Base-by-base conservation (phyloP, 768 basidiomycete genomes). In the Floccularia luteovirens region DNA sequence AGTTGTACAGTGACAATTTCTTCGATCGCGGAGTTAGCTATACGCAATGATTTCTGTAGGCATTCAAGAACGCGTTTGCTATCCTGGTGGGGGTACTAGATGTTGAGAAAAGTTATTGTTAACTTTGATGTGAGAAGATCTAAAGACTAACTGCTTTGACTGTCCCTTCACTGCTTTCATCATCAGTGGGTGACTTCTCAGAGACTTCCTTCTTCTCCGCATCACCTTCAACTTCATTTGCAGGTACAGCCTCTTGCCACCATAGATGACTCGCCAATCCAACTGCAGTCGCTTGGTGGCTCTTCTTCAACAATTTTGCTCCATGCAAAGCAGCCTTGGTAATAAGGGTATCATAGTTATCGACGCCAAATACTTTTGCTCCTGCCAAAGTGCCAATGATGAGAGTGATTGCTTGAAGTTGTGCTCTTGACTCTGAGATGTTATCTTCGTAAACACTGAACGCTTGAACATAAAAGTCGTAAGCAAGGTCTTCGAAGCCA, bases 261-360 rank as follows among this genome's bases (percentile, higher is more conserved):
- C 94, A 99, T 49, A 99, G 64, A 63, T 99, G 96, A 57, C 92
- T 96, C 5, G 96, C 96, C 22, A 91, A 70, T 36, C 87, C 81
- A 16, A 98, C 96, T 3, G 94, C 96, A 6, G 82, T 89, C 10
- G 93, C 86, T 61, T 98, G 96, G 59, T 97, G 94, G 10, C 90
- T 90, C 73, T 99, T 98, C 75, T 99, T 99, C 60, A 99, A 60
- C 47, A 98, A 62, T 63, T 94, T 94, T 22, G 92, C 88, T 3
- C 90, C 92, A 58, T 99, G 96, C 48, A 98, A 64, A 4, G 94
- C 94, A n/a, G 94, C 96, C 63, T 99, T 98, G 20, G 96, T 98
- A 53, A 97, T 91, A 46, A 99, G 64, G 2, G 94, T 98, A 54
- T 98, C 96, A 55, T 96, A 97, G 58, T 94, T 94, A 52, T 99